Conservation (phyloP, 306 rosid genomes). For the Castanea sativa region DNA sequence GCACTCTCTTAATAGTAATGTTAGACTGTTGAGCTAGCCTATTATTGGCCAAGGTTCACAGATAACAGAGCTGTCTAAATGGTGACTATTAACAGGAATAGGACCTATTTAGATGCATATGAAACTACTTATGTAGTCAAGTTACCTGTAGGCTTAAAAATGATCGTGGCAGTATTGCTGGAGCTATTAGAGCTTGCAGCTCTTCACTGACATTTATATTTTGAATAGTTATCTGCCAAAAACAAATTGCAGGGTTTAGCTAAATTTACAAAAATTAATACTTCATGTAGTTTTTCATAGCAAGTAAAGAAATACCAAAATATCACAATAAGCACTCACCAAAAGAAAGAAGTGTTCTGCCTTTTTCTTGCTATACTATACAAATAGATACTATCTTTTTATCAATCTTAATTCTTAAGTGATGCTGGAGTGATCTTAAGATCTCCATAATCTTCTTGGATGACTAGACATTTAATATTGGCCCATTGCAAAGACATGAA, state of each 20-base stretch:
- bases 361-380: not conserved
- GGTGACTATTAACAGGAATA: not conserved
- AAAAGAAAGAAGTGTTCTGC: not conserved
- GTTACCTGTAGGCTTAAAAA: conserved; percentile 81
- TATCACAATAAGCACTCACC: not conserved
- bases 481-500: not conserved
- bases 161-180: conserved; percentile 86
- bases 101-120: not conserved
- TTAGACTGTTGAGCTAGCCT: not conserved
- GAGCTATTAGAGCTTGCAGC: conserved; percentile 84
- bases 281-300: not conserved
- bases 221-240: conserved; percentile 72
- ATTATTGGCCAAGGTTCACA: not conserved
- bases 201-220: conserved; percentile 73
- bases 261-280: conserved; percentile 1
- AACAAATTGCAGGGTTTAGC: conserved; percentile 28
- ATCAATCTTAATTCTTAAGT: not conserved
- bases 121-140: not conserved
- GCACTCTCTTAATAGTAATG: not conserved
- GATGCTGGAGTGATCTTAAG: conserved; percentile 4
- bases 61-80: not conserved
- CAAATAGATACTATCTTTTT: not conserved
- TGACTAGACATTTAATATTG: not conserved
- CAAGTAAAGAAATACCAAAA: conserved; percentile 10
- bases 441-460: conserved; percentile 2